Percentiles rank a stretch among this genome's conserved stretches.
These are phyloP conservation scores for Psilocybe sp. DNA, from an alignment of 768 basidiomycete genomes.

Conservation along the genomic window DNA sequence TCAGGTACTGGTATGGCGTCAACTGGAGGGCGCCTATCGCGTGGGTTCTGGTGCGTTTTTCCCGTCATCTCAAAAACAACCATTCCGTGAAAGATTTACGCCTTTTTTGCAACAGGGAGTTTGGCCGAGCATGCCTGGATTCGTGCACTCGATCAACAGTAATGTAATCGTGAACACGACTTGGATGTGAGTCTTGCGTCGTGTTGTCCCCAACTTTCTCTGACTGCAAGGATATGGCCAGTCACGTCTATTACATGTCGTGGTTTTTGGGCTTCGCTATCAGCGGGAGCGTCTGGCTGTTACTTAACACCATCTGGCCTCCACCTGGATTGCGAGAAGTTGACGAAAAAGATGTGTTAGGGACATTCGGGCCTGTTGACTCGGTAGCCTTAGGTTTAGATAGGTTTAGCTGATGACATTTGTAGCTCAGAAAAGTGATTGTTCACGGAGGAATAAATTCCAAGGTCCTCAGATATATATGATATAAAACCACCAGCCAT, in stretches of 20 bases:
- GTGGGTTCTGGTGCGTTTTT: slow-evolving; percentile 21
- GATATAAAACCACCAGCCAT: no score
- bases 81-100: background rate
- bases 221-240: background rate
- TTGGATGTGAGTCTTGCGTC: slow-evolving; percentile 21
- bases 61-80: background rate
- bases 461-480: no score
- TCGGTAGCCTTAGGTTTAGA: no score
- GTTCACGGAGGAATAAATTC: no score
- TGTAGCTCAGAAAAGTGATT: no score
- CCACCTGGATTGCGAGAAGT: slow-evolving; percentile 21
- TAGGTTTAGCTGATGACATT: no score
- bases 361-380: no score
- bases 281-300: slow-evolving; percentile 20
- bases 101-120: slow-evolving; percentile 18
- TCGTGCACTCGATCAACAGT: slow-evolving; percentile 18
- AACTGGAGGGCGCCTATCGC: slow-evolving; percentile 18
- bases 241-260: slow-evolving; percentile 24
- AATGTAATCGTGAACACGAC: slow-evolving; percentile 11
- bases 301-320: slow-evolving; percentile 19
- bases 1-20: slow-evolving; percentile 19
- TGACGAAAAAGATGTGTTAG: slow-evolving; percentile 7
- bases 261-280: slow-evolving; percentile 20
- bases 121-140: slow-evolving; percentile 27
- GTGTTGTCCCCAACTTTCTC: background rate